Conservation (phyloP, 129 eudicot genomes). For the Artemisia annua region DNA sequence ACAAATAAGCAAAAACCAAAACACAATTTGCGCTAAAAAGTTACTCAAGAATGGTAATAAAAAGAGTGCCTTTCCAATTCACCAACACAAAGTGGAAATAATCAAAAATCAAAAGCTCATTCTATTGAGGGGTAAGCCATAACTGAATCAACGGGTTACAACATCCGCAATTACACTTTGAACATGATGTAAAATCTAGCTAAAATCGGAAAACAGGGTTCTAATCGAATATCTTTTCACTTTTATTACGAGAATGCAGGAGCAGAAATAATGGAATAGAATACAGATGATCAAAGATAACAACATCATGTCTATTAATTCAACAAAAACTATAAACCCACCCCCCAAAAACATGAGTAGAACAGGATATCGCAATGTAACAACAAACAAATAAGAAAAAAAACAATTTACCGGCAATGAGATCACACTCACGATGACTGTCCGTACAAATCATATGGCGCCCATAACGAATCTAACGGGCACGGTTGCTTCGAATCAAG, state of each 20-base stretch:
- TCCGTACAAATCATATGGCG: constrained; percentile 81
- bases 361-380: constrained; percentile 16
- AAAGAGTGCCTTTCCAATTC: constrained; percentile 12
- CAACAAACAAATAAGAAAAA: constrained; percentile 36
- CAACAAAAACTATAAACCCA: constrained; percentile 32
- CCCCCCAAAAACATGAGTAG: background rate
- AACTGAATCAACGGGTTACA: background rate
- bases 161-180: background rate
- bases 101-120: constrained; percentile 4
- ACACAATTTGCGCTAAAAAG: background rate
- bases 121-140: no score
- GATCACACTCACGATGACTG: constrained; percentile 36
- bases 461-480: constrained; percentile 86
- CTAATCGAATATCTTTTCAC: constrained; percentile 33
- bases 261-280: constrained; percentile 43
- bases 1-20: no score
- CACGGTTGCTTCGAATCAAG: constrained; percentile 68
- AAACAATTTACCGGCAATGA: constrained; percentile 48
- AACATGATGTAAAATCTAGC: constrained; percentile 18
- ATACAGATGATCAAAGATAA: constrained; percentile 31
- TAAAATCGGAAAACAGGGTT: background rate
- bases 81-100: constrained; percentile 2
- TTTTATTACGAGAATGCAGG: constrained; percentile 38
- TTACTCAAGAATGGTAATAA: constrained; percentile 7
- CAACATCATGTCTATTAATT: constrained; percentile 20